phyloP scores from a whole-genome alignment of 495 filamentous ascomycete species.

The Bombardia bombarda region DNA sequence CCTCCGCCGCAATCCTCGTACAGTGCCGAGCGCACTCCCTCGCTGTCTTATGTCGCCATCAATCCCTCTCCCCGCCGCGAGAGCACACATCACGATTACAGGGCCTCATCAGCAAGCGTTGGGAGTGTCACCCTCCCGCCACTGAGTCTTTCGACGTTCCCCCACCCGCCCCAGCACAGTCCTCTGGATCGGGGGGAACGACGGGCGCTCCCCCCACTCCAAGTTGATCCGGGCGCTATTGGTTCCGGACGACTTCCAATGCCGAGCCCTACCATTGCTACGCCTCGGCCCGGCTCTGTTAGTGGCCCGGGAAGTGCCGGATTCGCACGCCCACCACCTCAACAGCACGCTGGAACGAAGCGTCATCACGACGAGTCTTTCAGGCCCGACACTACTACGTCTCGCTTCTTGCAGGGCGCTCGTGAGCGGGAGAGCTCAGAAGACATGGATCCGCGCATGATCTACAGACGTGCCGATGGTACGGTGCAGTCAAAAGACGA shows the following conservation, averaged over 20 bases:
- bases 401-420: slow-evolving; percentile 19
- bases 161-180: slow-evolving; percentile 1
- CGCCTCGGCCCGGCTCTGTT: neutral
- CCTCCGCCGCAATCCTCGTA: slow-evolving; percentile 30
- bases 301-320: slow-evolving; percentile 7
- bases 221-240: slow-evolving; percentile 2
- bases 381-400: slow-evolving; percentile 3
- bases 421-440: slow-evolving; percentile 15
- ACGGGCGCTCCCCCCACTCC: slow-evolving; percentile 13
- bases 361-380: slow-evolving; percentile 21
- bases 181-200: slow-evolving; percentile 1
- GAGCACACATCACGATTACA: slow-evolving; percentile 13
- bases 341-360: slow-evolving; percentile 21
- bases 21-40: slow-evolving; percentile 19
- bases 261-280: slow-evolving; percentile 4
- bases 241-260: slow-evolving; percentile 3
- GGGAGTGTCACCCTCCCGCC: slow-evolving; percentile 9
- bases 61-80: slow-evolving; percentile 19
- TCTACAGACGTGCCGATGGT: slow-evolving; percentile 17
- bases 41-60: slow-evolving; percentile 21
- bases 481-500: neutral
- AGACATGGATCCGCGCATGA: slow-evolving; percentile 6
- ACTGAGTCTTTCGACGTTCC: neutral
- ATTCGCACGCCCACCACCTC: slow-evolving; percentile 3
- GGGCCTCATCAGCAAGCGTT: slow-evolving; percentile 1